Evolutionary conservation across 2,329 filamentous ascomycete genomes (phyloP), one percentile per base, ranked within the genome.

Genomic region (Botrytis tulipae): DNA sequence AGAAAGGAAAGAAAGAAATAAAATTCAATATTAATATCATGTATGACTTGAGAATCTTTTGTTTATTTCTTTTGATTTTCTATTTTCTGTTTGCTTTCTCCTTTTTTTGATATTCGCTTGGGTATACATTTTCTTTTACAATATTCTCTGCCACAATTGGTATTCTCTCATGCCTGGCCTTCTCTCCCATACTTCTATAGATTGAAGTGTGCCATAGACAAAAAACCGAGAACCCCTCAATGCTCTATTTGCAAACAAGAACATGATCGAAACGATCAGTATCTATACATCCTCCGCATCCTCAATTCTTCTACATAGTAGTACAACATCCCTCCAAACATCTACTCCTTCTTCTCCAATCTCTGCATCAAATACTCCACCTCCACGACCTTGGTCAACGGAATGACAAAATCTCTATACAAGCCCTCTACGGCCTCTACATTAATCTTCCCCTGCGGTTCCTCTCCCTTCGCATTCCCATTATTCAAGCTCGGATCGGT

Each of bases 301-400:
- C 48, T 51, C 12, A 2, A 6, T 3, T n/a, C 48, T 51, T n/a
- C 48, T 51, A 25, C 14, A 4, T n/a, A 51, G 25, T 51, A 51
- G 20, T 48, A 48, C 22, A 51, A n/a, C 2, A 25, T 54, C n/a
- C 54, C 25, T n/a, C 35, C 42, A 14, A n/a, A n/a, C 48, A 51
- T 40, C 51, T 25, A 70, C 22, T 73, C 69, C 73, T 73, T 76
- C 69, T 70, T 44, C 60, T 89, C 89, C 71, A 99, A 85, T 76
- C 96, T 89, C 83, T 98, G 94, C 93, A 99, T 97, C 78, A 99
- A 86, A 82, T 99, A 99, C 79, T 99, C 96, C 16, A 99, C 94
- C 86, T 99, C 96, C 59, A 99, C 95, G 76, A 94, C 92, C 83
- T 99, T 99, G n/a, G 96, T 99, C 82, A 98, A 84, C 0, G 96